Evolutionary conservation across 208 protist species (phyloP).

Genomic region (Histomonas meleagridis): DNA sequence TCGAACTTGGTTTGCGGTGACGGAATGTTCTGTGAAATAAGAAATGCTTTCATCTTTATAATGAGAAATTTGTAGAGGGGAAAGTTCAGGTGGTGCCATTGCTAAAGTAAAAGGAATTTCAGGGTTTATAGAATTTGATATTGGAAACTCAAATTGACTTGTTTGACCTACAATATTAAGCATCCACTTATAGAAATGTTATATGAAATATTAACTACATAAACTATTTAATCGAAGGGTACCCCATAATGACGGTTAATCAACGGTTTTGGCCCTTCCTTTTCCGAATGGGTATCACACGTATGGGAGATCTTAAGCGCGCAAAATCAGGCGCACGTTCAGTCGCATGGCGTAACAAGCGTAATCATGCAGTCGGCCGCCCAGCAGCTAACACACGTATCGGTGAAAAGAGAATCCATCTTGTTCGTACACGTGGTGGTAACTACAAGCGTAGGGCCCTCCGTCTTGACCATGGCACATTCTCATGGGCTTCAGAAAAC

Average conservation of each 20-base stretch:
- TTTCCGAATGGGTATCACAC: slow-evolving; percentile 26
- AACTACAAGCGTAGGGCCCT: slow-evolving; percentile 22
- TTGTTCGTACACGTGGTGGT: neutral
- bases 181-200: too few relatives aligned
- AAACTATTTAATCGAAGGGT: too few relatives aligned
- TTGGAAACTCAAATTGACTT: too few relatives aligned
- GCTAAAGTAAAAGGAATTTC: too few relatives aligned
- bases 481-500: slow-evolving; percentile 6
- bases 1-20: neutral
- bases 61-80: too few relatives aligned
- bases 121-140: too few relatives aligned
- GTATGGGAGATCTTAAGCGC: slow-evolving; percentile 1
- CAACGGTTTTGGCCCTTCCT: neutral
- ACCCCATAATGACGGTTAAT: too few relatives aligned
- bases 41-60: too few relatives aligned
- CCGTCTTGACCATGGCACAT: slow-evolving; percentile 17
- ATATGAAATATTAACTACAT: too few relatives aligned
- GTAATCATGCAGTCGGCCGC: neutral
- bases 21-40: too few relatives aligned
- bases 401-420: neutral
- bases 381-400: slow-evolving; percentile 29
- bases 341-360: neutral
- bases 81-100: too few relatives aligned
- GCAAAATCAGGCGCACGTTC: slow-evolving; percentile 12
- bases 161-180: too few relatives aligned